Evolutionary conservation across 139 green algal genomes (phyloP).

Genomic region (Trebouxia sp.): DNA sequence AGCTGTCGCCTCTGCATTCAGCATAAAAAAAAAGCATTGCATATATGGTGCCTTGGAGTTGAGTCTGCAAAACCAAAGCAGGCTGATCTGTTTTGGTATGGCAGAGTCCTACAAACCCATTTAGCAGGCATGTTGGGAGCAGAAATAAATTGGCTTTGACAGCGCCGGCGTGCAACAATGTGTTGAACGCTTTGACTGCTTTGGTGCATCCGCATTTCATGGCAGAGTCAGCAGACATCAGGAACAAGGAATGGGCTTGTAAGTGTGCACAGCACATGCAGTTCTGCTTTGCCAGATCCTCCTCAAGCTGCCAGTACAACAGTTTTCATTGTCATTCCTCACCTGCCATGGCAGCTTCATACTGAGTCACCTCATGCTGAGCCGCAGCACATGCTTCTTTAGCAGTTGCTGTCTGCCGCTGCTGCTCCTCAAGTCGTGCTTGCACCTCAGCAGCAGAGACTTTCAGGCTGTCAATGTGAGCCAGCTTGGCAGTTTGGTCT

Average conservation of each 20-base stretch:
- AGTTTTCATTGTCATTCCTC: too few species aligned
- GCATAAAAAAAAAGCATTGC: too few species aligned
- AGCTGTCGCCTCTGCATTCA: too few species aligned
- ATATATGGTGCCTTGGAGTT: too few species aligned
- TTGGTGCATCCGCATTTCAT: too few species aligned
- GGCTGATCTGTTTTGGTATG: too few species aligned
- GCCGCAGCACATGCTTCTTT: neutral
- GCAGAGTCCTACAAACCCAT: neutral
- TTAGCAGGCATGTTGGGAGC: neutral
- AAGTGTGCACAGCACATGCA: neutral
- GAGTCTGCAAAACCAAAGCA: too few species aligned
- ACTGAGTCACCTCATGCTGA: neutral
- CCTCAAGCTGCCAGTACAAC: too few species aligned
- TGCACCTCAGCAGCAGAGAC: neutral
- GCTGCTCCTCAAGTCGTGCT: neutral
- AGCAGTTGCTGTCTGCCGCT: neutral
- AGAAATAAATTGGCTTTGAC: too few species aligned
- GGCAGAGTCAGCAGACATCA: neutral
- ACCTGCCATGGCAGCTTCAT: neutral
- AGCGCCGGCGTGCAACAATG: too few species aligned
- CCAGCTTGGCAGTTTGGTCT: slow-evolving; percentile 19
- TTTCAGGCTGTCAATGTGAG: neutral
- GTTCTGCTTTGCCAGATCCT: too few species aligned
- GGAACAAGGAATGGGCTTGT: neutral
- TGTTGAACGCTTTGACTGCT: too few species aligned